Conservation (phyloP, 345 rosid species). For the Brassica rapa region DNA sequence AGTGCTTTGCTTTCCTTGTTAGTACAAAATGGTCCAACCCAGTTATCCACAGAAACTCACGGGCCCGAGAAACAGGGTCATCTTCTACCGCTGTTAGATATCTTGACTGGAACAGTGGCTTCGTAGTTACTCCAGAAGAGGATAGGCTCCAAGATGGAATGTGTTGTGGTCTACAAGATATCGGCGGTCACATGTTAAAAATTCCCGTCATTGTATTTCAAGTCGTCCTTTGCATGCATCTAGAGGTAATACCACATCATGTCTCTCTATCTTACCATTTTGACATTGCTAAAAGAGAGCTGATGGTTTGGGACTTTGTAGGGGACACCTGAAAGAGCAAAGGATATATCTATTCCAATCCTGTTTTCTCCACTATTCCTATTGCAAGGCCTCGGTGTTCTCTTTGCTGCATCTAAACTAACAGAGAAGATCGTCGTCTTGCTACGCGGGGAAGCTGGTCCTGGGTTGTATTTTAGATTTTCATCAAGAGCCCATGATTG, state of each 20-base stretch:
- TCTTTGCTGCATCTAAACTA: constrained; percentile 74
- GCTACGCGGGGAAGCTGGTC: constrained; percentile 66
- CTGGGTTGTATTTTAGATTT: constrained; percentile 74
- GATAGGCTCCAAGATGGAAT: constrained; percentile 55
- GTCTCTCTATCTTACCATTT: constrained; percentile 34
- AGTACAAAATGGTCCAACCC: constrained; percentile 99
- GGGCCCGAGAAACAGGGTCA: constrained; percentile 60
- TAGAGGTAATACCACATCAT: constrained; percentile 52
- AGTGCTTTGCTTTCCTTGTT: constrained; percentile 94
- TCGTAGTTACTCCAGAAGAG: constrained; percentile 67
- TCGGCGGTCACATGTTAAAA: constrained; percentile 95
- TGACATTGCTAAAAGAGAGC: constrained; percentile 30
- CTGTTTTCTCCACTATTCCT: constrained; percentile 88
- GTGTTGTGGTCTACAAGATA: constrained; percentile 77
- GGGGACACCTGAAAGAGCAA: constrained; percentile 89
- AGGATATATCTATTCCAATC: constrained; percentile 69
- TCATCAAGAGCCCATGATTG: constrained; percentile 76
- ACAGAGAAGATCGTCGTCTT: constrained; percentile 76
- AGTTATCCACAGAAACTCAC: constrained; percentile 69
- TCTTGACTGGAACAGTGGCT: constrained; percentile 94
- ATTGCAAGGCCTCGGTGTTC: constrained; percentile 82
- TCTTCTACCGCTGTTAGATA: constrained; percentile 60
- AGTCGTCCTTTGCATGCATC: constrained; percentile 83
- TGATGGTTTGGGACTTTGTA: constrained; percentile 46
- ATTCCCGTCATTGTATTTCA: constrained; percentile 85